phyloP scores from a whole-genome alignment of 2,329 filamentous ascomycete species.

The Sporothrix curviconia region DNA sequence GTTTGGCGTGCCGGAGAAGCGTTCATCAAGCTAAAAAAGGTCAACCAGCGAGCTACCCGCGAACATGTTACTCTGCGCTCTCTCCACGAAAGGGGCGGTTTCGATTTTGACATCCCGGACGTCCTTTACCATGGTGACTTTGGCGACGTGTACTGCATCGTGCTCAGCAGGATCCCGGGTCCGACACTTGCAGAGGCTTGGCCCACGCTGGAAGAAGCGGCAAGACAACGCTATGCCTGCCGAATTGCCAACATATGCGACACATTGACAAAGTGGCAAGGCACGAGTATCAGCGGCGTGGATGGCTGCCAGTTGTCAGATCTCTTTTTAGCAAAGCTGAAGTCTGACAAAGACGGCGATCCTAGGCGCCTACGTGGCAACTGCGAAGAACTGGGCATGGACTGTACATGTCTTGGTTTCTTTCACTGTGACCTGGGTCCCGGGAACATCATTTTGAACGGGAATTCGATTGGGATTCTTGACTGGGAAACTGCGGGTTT shows the following conservation, averaged over 20 bases:
- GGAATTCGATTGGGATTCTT: neutral
- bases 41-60: neutral
- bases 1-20: neutral
- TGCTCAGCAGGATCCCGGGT: neutral
- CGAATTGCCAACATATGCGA: neutral
- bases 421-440: neutral
- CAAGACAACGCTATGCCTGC: neutral
- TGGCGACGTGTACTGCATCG: neutral
- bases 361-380: neutral
- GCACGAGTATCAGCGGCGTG: neutral
- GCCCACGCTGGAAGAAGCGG: neutral
- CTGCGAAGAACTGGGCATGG: neutral
- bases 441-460: neutral
- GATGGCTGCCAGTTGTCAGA: neutral
- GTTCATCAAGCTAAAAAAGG: neutral
- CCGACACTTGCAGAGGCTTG: neutral
- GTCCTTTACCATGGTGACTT: neutral
- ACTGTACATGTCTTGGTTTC: neutral
- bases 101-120: neutral
- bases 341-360: neutral
- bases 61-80: neutral
- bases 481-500: conserved; percentile 1
- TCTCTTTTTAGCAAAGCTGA: neutral
- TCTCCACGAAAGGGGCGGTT: neutral
- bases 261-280: neutral